Base-by-base conservation (phyloP, 257 asterid genomes). In the Fraxinus excelsior region DNA sequence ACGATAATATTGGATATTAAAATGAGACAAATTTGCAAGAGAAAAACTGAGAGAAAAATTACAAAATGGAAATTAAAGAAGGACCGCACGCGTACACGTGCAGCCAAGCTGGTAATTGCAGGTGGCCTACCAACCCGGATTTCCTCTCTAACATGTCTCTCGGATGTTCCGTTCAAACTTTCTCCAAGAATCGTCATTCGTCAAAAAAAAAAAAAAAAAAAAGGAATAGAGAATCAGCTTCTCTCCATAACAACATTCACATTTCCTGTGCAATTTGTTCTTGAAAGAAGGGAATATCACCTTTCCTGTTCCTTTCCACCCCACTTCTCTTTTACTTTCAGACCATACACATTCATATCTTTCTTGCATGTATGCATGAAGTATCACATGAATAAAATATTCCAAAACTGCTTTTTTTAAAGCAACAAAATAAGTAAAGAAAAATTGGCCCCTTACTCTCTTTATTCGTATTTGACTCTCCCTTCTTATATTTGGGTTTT, bases 341-440 rank as follows among this genome's bases (percentile, higher is more conserved):
- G 60, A 62, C 58, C 66, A 85, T 68, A 71, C 72, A 84, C 86
- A 78, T 85, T 84, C 86, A 82, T 78, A 84, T 78, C 80, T 82
- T 74, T 77, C 71, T 35, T 65, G 69, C 72, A 46, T 44, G 32
- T 62, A 62, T 62, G 68, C 68, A 23, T 26, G 68, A 25, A 3
- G n/a, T 3, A 58, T 58, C 66, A 23, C 66, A 26, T 11, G 35
- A 62, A 62, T 12, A 25, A 62, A 23, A 62, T 62, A 62, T 62
- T 62, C 68, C n/a, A 3, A 11, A 62, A 12, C 18, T 11, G 34
- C 68, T 12, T n/a, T 62, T 12, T 11, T 26, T 26, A 26, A 62
- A 62, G 18, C 32, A 25, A 62, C 7, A 65, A 67, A 65, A 66
- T 26, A 21, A 38, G 26, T 26, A 18, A 76, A 71, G 42, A 49